Base-by-base conservation (phyloP, 1,284 basidiomycete species). In the Quambalaria eucalypti region DNA sequence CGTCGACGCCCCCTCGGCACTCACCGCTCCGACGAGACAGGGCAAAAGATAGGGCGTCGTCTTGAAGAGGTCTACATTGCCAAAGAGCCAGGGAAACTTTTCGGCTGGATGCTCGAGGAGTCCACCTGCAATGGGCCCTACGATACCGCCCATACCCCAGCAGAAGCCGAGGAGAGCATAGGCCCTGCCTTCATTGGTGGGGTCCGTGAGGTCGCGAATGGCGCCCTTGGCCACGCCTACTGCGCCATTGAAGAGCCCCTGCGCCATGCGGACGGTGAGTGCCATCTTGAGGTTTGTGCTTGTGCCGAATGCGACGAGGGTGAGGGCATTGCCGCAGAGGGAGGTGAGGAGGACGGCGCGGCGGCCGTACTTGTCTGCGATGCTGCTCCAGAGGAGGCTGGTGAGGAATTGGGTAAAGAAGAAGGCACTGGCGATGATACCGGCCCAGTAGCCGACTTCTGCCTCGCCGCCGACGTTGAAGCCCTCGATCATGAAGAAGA, bases 141-240 rank as follows among this genome's bases (percentile, higher is more conserved):
- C 57, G 59, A 77, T 77, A 82, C 90, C 91, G 61, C 92, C 92
- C 71, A 96, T 84, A 60, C 91, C 92, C 92, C 92, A 96, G 62
- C 86, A 90, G 77, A 95, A 95, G 21, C 90, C 91, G 51, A 96
- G 81, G 62, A 92, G 88, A 48, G 90, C 90, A 74, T 95, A 95
- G 14, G 92, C 92, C 63, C 90, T 82, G 31, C 88, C 88, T 77
- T 95, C 91, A 76, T 96, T 96, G 54, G 84, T 88, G 38, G 83
- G 78, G 66, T 93, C 90, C 0, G 93, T 93, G 56, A 98, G 82
- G 59, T 87, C 86, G 23, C 88, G 80, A 42, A 98, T 85, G 6
- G 87, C 88, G 21, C 90, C 89, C 40, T 69, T 71, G 39, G 89
- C 90, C 19, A 95, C 91, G 28, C 90, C 92, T 31, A 95, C 87